Evolutionary conservation across 768 basidiomycete species (phyloP), one percentile per base, ranked within the genome.

Genomic region (Tulasnella sp.): DNA sequence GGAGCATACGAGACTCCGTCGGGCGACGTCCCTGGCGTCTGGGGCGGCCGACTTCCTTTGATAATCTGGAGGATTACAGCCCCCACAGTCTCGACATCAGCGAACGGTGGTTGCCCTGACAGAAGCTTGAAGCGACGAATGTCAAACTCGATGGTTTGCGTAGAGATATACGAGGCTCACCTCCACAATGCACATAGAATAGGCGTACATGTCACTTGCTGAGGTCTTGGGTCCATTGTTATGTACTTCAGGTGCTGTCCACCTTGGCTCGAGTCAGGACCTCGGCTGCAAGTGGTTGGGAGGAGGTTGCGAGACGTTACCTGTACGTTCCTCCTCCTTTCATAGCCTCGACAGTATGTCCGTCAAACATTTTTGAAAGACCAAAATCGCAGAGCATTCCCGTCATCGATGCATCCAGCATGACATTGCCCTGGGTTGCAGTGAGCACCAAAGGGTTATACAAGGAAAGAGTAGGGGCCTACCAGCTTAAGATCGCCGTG

Each of bases 151-250:
- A 74, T 18, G 16, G 73, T 21, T 40, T 18, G 24, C 27, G n/a
- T 27, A 14, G 14, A 31, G 7, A 8, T 46, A 38, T 34, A 38
- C 6, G 27, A 16, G 9, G 74, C 78, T 24, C 48, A 80, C 80
- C 77, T 80, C 80, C 31, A 79, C 78, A 62, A 80, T 81, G 52
- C 79, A 80, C 48, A 80, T 79, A 21, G 79, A 44, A 46, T 72
- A 79, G 14, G 78, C 78, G 42, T 72, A 79, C 68, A 79, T 79
- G 44, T 79, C 78, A 31, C 71, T 56, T 31, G 71, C 68, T 18
- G 68, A 46, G 27, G 68, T 72, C 71, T 74, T 79, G 27, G 71
- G 71, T 16, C 36, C 78, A 24, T 79, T 71, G n/a, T 79, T 71
- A 31, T 72, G 46, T 44, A 79, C 42, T 21, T 79, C 78, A 6